Conservation (phyloP, 306 rosid species). For the Fagus crenata region DNA sequence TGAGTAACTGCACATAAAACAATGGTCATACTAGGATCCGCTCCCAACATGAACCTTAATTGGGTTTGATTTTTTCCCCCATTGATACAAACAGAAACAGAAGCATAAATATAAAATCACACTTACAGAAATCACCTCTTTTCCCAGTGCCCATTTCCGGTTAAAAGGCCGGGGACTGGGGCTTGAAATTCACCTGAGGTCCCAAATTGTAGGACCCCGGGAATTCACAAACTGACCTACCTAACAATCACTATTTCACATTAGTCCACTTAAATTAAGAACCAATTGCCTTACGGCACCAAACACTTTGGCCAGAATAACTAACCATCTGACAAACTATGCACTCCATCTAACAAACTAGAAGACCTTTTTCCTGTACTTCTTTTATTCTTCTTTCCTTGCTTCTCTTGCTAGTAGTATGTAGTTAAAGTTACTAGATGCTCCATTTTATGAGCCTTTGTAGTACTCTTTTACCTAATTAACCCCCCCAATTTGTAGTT, state of each 20-base stretch:
- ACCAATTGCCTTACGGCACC: conserved; percentile 63
- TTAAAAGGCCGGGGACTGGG: conserved; percentile 64
- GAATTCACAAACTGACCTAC: conserved; percentile 47
- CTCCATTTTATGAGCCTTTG: conserved; percentile 22
- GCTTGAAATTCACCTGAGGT: conserved; percentile 47
- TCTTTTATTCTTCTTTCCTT: conserved; percentile 37
- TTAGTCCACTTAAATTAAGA: conserved; percentile 33
- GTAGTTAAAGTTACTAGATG: conserved; percentile 40
- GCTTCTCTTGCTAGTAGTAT: conserved; percentile 39
- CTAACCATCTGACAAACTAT: conserved; percentile 36
- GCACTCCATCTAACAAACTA: conserved; percentile 43
- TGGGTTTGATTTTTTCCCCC: conserved; percentile 59
- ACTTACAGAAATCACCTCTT: conserved; percentile 27
- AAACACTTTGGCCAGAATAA: conserved; percentile 33
- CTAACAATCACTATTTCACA: conserved; percentile 36
- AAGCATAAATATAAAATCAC: conserved; percentile 37
- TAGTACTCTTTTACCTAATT: conserved; percentile 33
- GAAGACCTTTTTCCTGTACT: conserved; percentile 32
- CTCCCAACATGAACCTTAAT: conserved; percentile 56
- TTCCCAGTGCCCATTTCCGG: conserved; percentile 61
- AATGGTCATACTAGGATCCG: conserved; percentile 65
- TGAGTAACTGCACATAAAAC: conserved; percentile 23
- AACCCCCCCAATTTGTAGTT: conserved; percentile 46
- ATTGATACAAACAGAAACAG: conserved; percentile 29
- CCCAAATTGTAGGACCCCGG: conserved; percentile 58